Base-by-base conservation (phyloP, 2,329 filamentous ascomycete genomes). In the Arachnopeziza araneosa region DNA sequence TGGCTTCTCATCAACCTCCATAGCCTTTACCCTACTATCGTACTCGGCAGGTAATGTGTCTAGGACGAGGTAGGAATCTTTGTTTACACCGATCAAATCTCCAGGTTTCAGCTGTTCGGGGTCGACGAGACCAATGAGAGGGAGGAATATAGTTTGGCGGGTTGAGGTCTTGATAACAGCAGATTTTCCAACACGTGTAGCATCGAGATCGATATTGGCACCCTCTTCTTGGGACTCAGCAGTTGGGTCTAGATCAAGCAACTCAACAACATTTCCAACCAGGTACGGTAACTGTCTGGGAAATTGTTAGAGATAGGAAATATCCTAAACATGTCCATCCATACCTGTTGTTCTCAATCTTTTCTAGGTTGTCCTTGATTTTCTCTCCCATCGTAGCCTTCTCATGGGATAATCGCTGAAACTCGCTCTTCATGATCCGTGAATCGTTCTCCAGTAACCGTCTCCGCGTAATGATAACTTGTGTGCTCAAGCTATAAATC, bases 1-100 rank as follows among this genome's bases (percentile, higher is more conserved):
- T 10, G 95, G 96, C 82, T 99, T 99, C 83, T 99, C 96, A 71
- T 99, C 95, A 8, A 99, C 95, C 80, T 99, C 96, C 95, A 99
- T 99, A 44, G 96, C 96, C 81, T 99, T 99, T 67, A 99, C 95
- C 75, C 95, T 87, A 78, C 93, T 98, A 74, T 99, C 95, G 73
- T 99, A 99, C 76, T 99, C 96, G 53, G 95, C 95, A 1, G 95
- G 95, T 67, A 99, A 82, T 24, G 95, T 99, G 74, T 99, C 96
- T 60, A 99, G 83, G 66, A 99, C 91, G 44, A 99, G 86, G 75
- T 99, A 99, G 60, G 93, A 98, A 72, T 99, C 96, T 79, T 99
- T 99, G 76, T 99, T 98, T 60, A 99, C 93, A 76, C 95, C 95
- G 64, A 99, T 99, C 54, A 99, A 83, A 72, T 99, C 96, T 70